Conservation (phyloP, 1,139 yeast genomes). For the Pichia sp. region DNA sequence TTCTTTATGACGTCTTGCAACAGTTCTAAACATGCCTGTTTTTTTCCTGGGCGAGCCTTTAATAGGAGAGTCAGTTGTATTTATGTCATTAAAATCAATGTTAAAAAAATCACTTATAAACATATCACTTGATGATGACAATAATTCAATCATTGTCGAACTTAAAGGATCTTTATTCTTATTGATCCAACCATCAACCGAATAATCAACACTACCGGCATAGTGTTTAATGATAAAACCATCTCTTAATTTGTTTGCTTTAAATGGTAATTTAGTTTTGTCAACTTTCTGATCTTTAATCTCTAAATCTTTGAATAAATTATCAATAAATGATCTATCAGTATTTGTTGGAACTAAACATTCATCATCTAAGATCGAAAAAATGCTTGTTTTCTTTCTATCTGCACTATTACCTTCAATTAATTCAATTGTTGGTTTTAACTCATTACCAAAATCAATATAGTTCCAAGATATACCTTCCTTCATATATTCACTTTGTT, state of each 20-base stretch:
- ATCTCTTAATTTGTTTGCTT: constrained; percentile 57
- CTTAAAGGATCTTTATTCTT: constrained; percentile 92
- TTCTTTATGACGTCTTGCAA: constrained; percentile 80
- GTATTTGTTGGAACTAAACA: constrained; percentile 90
- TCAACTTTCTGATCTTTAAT: constrained; percentile 39
- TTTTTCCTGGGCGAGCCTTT: constrained; percentile 22
- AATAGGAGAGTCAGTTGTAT: constrained; percentile 27
- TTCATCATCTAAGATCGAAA: constrained; percentile 88
- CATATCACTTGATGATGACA: constrained; percentile 50
- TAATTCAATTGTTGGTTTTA: constrained; percentile 89
- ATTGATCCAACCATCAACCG: constrained; percentile 87
- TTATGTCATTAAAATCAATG: constrained; percentile 22
- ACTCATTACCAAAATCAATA: constrained; percentile 93
- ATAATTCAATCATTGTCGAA: constrained; percentile 57
- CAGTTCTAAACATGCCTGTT: constrained; percentile 59
- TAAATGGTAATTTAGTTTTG: constrained; percentile 33
- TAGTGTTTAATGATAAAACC: constrained; percentile 85
- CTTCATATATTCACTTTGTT: constrained; percentile 88
- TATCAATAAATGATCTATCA: constrained; percentile 77
- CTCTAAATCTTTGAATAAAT: constrained; percentile 59
- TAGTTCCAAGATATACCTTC: constrained; percentile 97
- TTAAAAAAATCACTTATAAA: constrained; percentile 46
- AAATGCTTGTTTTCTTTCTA: constrained; percentile 53
- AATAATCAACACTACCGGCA: constrained; percentile 92
- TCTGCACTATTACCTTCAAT: constrained; percentile 57